Percentiles rank a stretch among this genome's conserved stretches.
These are phyloP conservation scores for Fagopyrum tataricum DNA, from an alignment of 148 eudicot genomes.

Conservation along the genomic window DNA sequence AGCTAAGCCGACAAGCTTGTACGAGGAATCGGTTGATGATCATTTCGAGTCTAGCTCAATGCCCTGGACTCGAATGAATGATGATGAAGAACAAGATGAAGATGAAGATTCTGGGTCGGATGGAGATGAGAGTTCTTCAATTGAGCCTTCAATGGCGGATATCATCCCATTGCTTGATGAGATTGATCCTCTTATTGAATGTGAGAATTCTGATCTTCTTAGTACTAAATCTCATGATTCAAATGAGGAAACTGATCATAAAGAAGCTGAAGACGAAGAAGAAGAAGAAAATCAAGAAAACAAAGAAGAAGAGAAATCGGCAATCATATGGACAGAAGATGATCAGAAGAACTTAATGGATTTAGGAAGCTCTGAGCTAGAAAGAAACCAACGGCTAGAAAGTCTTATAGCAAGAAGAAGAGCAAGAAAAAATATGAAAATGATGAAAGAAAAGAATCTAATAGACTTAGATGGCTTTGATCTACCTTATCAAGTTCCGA, in stretches of 20 bases:
- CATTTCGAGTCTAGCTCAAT: constrained; percentile 33
- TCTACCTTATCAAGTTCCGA: constrained; percentile 36
- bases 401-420: constrained; percentile 65
- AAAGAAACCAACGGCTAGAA: constrained; percentile 66
- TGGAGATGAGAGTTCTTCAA: constrained; percentile 72
- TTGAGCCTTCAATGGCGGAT: constrained; percentile 74
- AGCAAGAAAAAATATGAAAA: constrained; percentile 36
- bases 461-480: constrained; percentile 64
- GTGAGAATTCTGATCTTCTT: constrained; percentile 29
- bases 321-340: constrained; percentile 69
- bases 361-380: constrained; percentile 64
- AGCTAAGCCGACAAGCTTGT: no score
- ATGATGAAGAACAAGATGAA: background rate
- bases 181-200: constrained; percentile 62
- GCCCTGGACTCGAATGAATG: constrained; percentile 34
- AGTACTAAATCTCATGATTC: constrained; percentile 25
- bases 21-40: constrained; percentile 42
- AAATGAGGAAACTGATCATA: constrained; percentile 36
- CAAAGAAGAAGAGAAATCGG: constrained; percentile 34
- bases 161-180: constrained; percentile 79
- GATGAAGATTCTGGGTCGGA: constrained; percentile 50
- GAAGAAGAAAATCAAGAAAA: constrained; percentile 27
- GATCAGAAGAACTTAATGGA: constrained; percentile 83
- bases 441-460: constrained; percentile 46
- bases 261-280: constrained; percentile 38